Evolutionary conservation across 352 stramenopile genomes (phyloP).

Genomic region (Globisporangium paroecandrum): DNA sequence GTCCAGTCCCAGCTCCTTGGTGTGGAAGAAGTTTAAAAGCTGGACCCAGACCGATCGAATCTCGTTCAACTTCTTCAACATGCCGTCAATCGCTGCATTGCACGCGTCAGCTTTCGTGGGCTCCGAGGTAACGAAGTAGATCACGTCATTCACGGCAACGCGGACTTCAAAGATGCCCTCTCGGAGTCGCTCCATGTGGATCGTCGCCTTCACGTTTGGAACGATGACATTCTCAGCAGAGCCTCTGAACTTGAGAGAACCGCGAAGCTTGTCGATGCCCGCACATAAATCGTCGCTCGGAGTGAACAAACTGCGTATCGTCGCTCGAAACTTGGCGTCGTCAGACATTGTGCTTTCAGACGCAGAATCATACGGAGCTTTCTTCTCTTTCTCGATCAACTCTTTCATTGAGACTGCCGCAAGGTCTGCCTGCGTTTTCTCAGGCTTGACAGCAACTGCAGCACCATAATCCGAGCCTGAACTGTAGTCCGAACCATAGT

Average conservation of each 20-base stretch:
- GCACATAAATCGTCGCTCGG: constrained; percentile 54
- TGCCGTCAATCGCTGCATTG: constrained; percentile 55
- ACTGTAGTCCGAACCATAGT: constrained; percentile 38
- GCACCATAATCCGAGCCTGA: constrained; percentile 34
- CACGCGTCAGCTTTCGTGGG: constrained; percentile 57
- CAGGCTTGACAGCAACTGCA: constrained; percentile 22
- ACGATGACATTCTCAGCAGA: constrained; percentile 46
- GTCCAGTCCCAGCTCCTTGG: constrained; percentile 45
- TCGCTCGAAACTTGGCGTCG: constrained; percentile 59
- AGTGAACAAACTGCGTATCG: constrained; percentile 77
- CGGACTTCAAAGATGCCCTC: constrained; percentile 57
- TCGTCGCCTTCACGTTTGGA: constrained; percentile 64
- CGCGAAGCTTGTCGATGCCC: constrained; percentile 50
- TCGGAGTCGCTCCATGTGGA: constrained; percentile 56
- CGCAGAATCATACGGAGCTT: constrained; percentile 41
- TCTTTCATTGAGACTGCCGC: neutral
- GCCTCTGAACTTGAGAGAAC: constrained; percentile 58
- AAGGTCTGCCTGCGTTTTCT: constrained; percentile 8
- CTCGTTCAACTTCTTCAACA: constrained; percentile 46
- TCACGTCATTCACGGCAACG: constrained; percentile 63
- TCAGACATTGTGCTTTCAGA: constrained; percentile 41
- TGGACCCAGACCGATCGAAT: constrained; percentile 60
- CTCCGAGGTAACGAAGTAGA: constrained; percentile 41
- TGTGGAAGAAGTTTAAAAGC: constrained; percentile 70
- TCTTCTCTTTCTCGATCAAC: constrained; percentile 32